Evolutionary conservation across 176 grass and related monocot species (phyloP), one percentile per base, ranked within the genome.

Genomic region (Rhynchospora pubera): DNA sequence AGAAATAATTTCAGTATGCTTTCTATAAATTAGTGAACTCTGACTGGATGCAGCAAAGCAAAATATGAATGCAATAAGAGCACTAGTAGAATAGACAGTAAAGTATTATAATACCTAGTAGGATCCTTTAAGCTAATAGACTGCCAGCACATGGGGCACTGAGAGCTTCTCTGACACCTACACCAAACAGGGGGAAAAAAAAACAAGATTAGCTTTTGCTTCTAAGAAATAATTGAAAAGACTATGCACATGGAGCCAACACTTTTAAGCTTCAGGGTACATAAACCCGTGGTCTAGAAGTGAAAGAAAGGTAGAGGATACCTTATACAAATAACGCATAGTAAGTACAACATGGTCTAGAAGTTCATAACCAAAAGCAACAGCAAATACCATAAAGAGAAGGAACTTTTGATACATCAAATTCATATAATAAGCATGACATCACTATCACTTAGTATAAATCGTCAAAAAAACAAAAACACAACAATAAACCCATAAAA

Each of bases 121-220:
- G 91, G 76, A 88, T 97, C 91, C 83, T 97, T 97, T 88, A 97
- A 90, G 88, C 86, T 92, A 85, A 97, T 94, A 65, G 89, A 58
- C 60, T 97, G 94, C 94, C 91, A 93, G 82, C 94, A 97, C 94
- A 94, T 97, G 28, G 94, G 94, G 82, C 94, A 97, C 47, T 92
- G 91, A 82, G 94, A 97, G 82, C 94, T 97, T 91, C 94, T 97
- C 88, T 97, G 94, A 80, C 89, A 97, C 94, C 94, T 97, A 73
- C 9, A 73, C 12, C 18, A 58, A 71, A 83, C 11, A 28, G 85
- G 70, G 26, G 26, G n/a, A n/a, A 43, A 69, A 57, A 56, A 23
- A 57, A 7, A 57, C 14, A 62, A 34, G 0, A 19, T 80, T 47
- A 82, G 59, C 60, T 66, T 64, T 56, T 32, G 48, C 47, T 53